Evolutionary conservation across 805 yeast species (phyloP), one percentile per base, ranked within the genome.

Genomic region (Nakazawaea molendinolei): DNA sequence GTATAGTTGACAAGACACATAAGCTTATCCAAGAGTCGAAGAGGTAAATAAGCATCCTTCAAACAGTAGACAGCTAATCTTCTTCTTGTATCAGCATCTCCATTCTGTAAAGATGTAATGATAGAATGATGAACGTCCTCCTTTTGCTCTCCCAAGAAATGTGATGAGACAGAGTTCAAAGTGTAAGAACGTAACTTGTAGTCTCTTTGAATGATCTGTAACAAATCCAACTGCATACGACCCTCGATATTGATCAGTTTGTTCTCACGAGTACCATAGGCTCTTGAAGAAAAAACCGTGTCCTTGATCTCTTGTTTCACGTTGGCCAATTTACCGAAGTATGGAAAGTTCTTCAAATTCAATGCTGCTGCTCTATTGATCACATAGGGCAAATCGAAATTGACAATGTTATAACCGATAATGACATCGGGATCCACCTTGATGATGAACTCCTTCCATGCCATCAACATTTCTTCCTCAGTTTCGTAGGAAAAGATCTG

Each of bases 121-220:
- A 90, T 90, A 3, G 97, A 86, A 55, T 90, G 96, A 43, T 89
- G 97, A 8, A 92, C 99, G 53, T 92, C 99, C 61, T 92, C 99
- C 51, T 92, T 92, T 50, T 92, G 98, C 52, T 94, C 98, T 19
- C 85, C 86, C 47, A 92, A 56, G 52, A 94, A 92, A 50, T 86
- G 86, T 0, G 97, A 94, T 4, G 95, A 85, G 0, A 92, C 99
- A 0, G 97, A 84, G 58, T 92, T 92, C 57, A 92, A 67, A 0
- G 98, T 89, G 60, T 92, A 92, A 3, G 96, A 84, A 58, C 99
- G 75, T 49, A 92, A 67, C 56, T 92, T 94, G 60, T 86, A 87
- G 55, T 92, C 99, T 55, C 98, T 76, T 56, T 89, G 96, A 44
- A 86, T 75, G 53, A 87, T 89, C 49, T 90, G 97, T 26, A 92